Evolutionary conservation across 2,329 filamentous ascomycete species (phyloP).

Genomic region (Macrophomina pseudophaseolina): DNA sequence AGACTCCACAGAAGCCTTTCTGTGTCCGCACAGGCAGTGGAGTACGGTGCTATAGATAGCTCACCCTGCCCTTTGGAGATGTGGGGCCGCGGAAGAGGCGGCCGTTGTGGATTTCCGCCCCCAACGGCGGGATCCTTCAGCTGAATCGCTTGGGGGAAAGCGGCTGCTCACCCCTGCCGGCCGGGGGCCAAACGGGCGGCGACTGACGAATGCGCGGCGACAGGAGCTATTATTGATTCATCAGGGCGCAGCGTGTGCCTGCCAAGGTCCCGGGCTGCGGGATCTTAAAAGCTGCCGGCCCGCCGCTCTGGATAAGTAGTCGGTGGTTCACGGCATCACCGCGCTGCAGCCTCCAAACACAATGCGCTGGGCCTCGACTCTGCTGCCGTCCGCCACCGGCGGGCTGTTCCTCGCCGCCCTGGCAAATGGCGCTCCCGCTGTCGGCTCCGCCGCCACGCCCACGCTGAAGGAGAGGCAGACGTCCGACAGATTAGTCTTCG

Average conservation of each 20-base stretch:
- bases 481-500: constrained; percentile 15
- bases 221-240: neutral
- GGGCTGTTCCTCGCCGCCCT: neutral
- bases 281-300: neutral
- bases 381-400: neutral
- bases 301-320: neutral
- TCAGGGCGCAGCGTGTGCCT: neutral
- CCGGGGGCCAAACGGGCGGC: neutral
- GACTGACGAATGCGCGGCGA: neutral
- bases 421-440: neutral
- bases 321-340: neutral
- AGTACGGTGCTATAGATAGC: too few relatives aligned
- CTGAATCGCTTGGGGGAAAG: neutral
- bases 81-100: too few relatives aligned
- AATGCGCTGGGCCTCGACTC: neutral
- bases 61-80: too few relatives aligned
- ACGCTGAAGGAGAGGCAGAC: constrained; percentile 4
- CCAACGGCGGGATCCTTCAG: neutral
- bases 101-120: neutral
- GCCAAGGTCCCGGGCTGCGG: neutral
- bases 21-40: too few relatives aligned
- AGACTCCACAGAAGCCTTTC: too few relatives aligned
- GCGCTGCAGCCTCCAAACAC: neutral
- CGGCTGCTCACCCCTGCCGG: neutral
- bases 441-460: neutral